Evolutionary conservation across 2,329 filamentous ascomycete genomes (phyloP).

Genomic region (Nigrospora oryzae): DNA sequence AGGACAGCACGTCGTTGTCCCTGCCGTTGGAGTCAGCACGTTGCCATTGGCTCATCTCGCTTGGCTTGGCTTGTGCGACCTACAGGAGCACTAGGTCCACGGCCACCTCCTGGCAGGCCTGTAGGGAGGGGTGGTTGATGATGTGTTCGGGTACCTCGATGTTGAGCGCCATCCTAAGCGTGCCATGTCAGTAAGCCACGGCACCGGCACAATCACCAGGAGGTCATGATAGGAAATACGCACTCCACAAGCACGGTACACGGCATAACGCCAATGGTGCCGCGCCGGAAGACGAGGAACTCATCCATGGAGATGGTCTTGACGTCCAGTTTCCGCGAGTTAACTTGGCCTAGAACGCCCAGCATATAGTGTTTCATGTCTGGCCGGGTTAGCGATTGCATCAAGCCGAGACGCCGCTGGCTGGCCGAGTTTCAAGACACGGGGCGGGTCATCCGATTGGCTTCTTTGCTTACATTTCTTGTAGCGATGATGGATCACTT

Average conservation of each 20-base stretch:
- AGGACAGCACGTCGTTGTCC: slow-evolving; percentile 12
- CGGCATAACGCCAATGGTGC: slow-evolving; percentile 11
- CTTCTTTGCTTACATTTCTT: slow-evolving; percentile 1
- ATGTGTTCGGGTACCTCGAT: slow-evolving; percentile 10
- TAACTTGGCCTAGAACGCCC: slow-evolving; percentile 10
- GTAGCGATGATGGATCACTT: slow-evolving; percentile 5
- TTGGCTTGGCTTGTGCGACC: background rate
- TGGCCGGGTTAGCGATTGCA: background rate
- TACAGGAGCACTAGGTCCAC: slow-evolving; percentile 12
- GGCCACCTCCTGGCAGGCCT: slow-evolving; percentile 7
- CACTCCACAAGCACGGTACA: slow-evolving; percentile 12
- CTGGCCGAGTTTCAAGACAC: no score
- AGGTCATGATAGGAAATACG: background rate
- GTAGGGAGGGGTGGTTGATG: slow-evolving; percentile 9
- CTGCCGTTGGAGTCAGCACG: background rate
- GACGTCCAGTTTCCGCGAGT: slow-evolving; percentile 4
- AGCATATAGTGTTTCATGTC: slow-evolving; percentile 8
- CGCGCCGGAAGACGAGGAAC: slow-evolving; percentile 11
- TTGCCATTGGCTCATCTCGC: background rate
- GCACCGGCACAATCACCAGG: background rate
- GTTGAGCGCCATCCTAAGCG: background rate
- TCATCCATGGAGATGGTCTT: slow-evolving; percentile 7
- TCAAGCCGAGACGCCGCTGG: no score
- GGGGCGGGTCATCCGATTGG: no score
- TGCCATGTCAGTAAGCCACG: background rate